Conservation (phyloP, 208 protist species). For the Leishmania guyanensis region DNA sequence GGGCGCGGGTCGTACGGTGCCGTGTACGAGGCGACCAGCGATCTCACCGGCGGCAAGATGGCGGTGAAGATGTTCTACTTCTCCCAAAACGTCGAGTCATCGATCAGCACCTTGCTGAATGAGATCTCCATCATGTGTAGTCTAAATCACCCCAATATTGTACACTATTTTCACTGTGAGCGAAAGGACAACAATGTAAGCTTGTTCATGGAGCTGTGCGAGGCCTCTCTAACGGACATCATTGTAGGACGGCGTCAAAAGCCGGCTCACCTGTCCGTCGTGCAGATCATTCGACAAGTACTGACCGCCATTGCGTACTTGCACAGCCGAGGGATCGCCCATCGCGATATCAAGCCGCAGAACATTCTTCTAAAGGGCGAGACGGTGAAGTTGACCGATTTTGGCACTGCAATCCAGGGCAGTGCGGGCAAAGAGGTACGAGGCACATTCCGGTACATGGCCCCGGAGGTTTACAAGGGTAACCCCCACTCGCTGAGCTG, state of each 20-base stretch:
- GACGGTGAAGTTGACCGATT: constrained; percentile 97
- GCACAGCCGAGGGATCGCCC: constrained; percentile 97
- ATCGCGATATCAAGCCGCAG: constrained; percentile 98
- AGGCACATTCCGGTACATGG: constrained; percentile 95
- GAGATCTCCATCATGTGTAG: constrained; percentile 93
- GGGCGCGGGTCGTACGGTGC: constrained; percentile 89
- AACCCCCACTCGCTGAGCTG: constrained; percentile 81
- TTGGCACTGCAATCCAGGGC: constrained; percentile 91
- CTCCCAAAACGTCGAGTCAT: constrained; percentile 59
- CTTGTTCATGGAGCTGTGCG: constrained; percentile 93
- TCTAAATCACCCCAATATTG: constrained; percentile 92
- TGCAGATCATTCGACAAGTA: constrained; percentile 93
- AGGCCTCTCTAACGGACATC: constrained; percentile 85
- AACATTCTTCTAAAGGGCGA: constrained; percentile 94
- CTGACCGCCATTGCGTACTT: constrained; percentile 96
- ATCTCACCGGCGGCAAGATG: constrained; percentile 93
- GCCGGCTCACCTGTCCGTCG: constrained; percentile 60
- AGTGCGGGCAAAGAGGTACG: constrained; percentile 71
- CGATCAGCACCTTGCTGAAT: constrained; percentile 84
- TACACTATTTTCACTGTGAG: constrained; percentile 93
- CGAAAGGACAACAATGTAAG: constrained; percentile 84
- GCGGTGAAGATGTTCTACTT: constrained; percentile 94
- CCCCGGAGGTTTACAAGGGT: constrained; percentile 90
- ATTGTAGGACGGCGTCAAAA: constrained; percentile 60
- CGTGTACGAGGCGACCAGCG: constrained; percentile 90